Evolutionary conservation across 2,329 filamentous ascomycete species (phyloP), one percentile per base, ranked within the genome.

Genomic region (Neurospora crassa): DNA sequence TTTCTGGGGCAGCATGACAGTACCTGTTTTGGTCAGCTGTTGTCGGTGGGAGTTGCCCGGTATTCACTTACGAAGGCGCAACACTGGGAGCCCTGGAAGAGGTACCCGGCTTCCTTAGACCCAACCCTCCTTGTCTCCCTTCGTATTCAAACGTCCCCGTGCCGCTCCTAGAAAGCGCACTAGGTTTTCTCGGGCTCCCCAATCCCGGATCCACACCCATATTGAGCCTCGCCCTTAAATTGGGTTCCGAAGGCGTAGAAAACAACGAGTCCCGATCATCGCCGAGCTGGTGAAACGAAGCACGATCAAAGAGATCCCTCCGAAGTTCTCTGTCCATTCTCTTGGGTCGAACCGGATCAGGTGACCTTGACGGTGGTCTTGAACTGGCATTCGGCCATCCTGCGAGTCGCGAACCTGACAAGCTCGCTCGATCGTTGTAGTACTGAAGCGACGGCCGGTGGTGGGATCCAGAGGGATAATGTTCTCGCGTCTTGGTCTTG

Each of bases 31-130:
- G 47, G 70, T 71, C 69, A 72, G 47, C 67, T 74, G 29, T 18
- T 71, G 45, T 29, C 5, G 29, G 71, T 71, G 47, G 47, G 11
- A 14, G 20, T 29, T 29, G 20, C 20, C 12, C 7, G 37, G 69
- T 10, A 16, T 20, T 40, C 40, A 73, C 74, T 72, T 69, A 75
- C 74, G 72, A 73, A 45, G 37, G 53, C 53, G 53, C 53, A 63
- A 63, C 24, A 63, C 53, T 63, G 5, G 53, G 53, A 63, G 24
- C 53, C 53, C 53, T 11, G 29, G 53, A 63, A 63, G 53, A 63
- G 29, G 53, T 63, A 37, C 29, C 53, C 29, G 53, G 53, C 29
- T 63, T 63, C 53, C 53, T n/a, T 6, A 63, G 11, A 37, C 53
- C 34, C 53, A 63, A 63, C 53, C 53, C 53, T 34, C 53, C 53